Conservation (phyloP, 352 stramenopile species). For the Phytophthora pistaciae region DNA sequence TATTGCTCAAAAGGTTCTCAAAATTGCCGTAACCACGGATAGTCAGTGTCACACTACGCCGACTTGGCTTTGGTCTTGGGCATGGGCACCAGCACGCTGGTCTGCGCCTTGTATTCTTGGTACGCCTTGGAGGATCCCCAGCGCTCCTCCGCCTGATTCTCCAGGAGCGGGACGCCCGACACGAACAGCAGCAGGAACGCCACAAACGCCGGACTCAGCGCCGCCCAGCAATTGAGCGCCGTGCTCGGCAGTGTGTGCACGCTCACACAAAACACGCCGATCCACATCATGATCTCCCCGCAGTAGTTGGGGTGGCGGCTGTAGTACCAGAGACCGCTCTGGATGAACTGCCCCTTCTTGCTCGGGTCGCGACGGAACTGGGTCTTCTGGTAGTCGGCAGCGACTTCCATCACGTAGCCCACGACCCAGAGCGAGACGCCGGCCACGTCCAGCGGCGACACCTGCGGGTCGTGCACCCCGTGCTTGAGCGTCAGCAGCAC, state of each 20-base stretch:
- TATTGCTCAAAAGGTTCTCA: too few species aligned
- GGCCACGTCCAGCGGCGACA: conserved; percentile 53
- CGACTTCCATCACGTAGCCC: conserved; percentile 79
- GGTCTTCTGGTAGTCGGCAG: conserved; percentile 87
- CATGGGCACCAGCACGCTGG: conserved; percentile 66
- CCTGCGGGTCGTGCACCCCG: conserved; percentile 18
- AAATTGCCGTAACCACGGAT: too few species aligned
- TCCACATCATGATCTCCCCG: conserved; percentile 93
- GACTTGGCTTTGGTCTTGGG: conserved; percentile 18
- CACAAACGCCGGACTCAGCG: conserved; percentile 76
- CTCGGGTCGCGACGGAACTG: conserved; percentile 65
- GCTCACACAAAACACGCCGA: conserved; percentile 63
- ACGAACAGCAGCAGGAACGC: conserved; percentile 74
- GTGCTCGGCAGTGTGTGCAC: conserved; percentile 54
- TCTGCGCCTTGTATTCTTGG: conserved; percentile 81
- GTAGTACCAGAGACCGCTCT: conserved; percentile 85
- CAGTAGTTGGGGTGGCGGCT: conserved; percentile 95
- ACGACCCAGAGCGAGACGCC: conserved; percentile 61
- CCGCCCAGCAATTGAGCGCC: conserved; percentile 46
- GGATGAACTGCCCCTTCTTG: conserved; percentile 88
- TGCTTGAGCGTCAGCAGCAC: conserved; percentile 68
- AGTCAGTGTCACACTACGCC: background rate
- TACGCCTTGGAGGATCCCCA: conserved; percentile 77
- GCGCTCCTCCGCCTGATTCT: conserved; percentile 76
- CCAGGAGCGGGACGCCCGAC: conserved; percentile 81